Base-by-base conservation (phyloP, 2,329 filamentous ascomycete genomes). In the Diplodia sapinea region DNA sequence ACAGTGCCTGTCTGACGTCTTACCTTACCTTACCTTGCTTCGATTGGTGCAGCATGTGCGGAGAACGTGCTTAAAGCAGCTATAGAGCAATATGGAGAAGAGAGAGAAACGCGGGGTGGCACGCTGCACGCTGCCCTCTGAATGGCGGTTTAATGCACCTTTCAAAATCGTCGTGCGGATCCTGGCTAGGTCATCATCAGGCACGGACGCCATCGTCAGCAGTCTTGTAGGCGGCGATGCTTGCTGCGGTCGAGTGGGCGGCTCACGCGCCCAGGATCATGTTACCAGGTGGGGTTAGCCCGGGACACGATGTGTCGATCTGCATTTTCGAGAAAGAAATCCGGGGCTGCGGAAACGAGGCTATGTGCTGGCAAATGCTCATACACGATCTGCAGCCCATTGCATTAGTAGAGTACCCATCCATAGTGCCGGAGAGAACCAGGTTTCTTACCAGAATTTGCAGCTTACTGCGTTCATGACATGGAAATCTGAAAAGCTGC, bases 211-310 rank as follows among this genome's bases (percentile, higher is more conserved):
- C 43, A n/a, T 13, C 5, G 13, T 40, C 26, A 9, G 26, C 26
- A 11, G 26, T 5, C 13, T 50, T 43, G 36, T 62, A 62, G 40
- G 57, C 43, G 9, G 29, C 26, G 40, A 20, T 38, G 31, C 12
- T 9, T 36, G 17, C 31, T 62, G 29, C 15, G 3, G 57, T 50
- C 15, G 23, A 47, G 40, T 13, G 33, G 26, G 43, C 57, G 57
- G 40, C 57, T 62, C 57, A 62, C 57, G 43, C 43, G 43, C 26
- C 31, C 40, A 50, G 43, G 57, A 50, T 36, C 26, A 15, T n/a
- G 20, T 31, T 62, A 23, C 57, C 43, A 15, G 38, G 13, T 15
- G 17, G 43, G 57, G 26, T 33, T 62, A 62, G 57, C 57, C 29
- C 17, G 9, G 17, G n/a, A 31, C 4, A 36, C 26, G 33, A 33